A percentile compares a stretch with the other conserved stretches of the same genome.
These are phyloP conservation scores for Cutaneotrichosporon sp. DNA, from an alignment of 1,284 basidiomycete genomes.

Conservation along the genomic window DNA sequence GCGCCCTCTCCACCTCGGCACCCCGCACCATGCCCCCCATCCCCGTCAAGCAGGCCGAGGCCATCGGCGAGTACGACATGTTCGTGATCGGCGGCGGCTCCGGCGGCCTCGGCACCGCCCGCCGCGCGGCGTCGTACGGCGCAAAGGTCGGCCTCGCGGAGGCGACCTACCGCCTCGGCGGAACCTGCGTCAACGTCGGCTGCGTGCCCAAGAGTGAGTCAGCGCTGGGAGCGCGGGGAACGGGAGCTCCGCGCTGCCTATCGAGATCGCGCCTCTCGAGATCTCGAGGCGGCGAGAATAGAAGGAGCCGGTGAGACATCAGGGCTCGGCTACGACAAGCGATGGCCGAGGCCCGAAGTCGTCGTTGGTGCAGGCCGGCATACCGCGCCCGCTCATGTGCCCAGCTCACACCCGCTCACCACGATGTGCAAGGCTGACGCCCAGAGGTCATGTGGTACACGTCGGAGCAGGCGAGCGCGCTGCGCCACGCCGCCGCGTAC, in stretches of 20 bases:
- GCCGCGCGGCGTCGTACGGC: constrained; percentile 86
- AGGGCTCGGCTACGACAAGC: no score
- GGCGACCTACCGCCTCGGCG: constrained; percentile 73
- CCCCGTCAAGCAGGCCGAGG: constrained; percentile 38
- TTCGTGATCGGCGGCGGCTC: constrained; percentile 54
- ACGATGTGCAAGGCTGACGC: constrained; percentile 14
- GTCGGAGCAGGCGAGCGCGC: constrained; percentile 84
- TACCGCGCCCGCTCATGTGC: no score
- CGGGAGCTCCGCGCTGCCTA: no score
- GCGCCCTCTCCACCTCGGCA: constrained; percentile 28
- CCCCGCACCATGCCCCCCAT: constrained; percentile 51
- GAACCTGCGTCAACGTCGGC: constrained; percentile 84
- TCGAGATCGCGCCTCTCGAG: no score
- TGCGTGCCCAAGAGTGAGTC: constrained; percentile 44
- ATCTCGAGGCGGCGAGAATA: no score
- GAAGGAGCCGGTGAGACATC: no score
- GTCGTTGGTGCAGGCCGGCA: no score
- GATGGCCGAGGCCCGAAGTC: no score
- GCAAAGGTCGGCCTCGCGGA: constrained; percentile 93
- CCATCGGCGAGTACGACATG: constrained; percentile 49
- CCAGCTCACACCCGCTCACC: no score
- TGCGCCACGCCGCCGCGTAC: constrained; percentile 73
- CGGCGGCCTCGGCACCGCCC: constrained; percentile 55
- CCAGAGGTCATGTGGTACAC: constrained; percentile 98
- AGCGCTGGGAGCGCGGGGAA: no score